Conservation (phyloP, 139 green algal genomes). For the Chlamydomonas sphaeroides region DNA sequence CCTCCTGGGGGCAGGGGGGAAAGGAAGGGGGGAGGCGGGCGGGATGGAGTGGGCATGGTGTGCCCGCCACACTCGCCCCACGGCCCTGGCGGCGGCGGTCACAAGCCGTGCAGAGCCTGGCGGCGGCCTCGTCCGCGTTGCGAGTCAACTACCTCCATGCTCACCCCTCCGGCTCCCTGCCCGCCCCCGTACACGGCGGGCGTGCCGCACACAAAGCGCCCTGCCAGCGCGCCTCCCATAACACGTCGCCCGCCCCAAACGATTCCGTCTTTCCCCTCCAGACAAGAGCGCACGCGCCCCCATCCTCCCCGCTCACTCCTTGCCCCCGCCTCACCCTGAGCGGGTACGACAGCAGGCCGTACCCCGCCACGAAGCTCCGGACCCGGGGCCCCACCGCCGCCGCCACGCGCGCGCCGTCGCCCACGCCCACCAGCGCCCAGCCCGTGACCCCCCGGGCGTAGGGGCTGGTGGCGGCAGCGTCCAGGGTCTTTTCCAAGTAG, state of each 20-base stretch:
- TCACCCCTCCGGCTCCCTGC: too few species aligned
- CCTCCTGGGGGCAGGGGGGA: too few species aligned
- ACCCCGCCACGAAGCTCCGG: constrained; percentile 56
- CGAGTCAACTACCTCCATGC: too few species aligned
- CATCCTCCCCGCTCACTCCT: too few species aligned
- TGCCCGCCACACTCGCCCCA: background rate
- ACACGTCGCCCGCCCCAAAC: too few species aligned
- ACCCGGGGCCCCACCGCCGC: constrained; percentile 51
- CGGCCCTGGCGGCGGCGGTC: too few species aligned
- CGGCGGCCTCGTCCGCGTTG: too few species aligned
- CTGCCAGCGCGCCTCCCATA: too few species aligned
- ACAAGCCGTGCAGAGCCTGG: too few species aligned
- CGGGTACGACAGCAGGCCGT: constrained; percentile 8
- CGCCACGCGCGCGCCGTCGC: constrained; percentile 70
- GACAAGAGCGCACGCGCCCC: background rate
- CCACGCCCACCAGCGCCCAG: constrained; percentile 69
- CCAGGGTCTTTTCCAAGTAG: constrained; percentile 66
- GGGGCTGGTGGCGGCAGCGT: constrained; percentile 67
- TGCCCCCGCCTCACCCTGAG: background rate
- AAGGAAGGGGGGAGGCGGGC: too few species aligned
- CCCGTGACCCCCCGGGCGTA: constrained; percentile 63
- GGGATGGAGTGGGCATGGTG: background rate
- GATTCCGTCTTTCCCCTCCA: background rate
- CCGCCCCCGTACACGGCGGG: background rate
- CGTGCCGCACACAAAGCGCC: too few species aligned